Percentiles rank a stretch among this genome's conserved stretches.
phyloP scores from a whole-genome alignment of 1,284 basidiomycete species.

The Puccinia coronata region DNA sequence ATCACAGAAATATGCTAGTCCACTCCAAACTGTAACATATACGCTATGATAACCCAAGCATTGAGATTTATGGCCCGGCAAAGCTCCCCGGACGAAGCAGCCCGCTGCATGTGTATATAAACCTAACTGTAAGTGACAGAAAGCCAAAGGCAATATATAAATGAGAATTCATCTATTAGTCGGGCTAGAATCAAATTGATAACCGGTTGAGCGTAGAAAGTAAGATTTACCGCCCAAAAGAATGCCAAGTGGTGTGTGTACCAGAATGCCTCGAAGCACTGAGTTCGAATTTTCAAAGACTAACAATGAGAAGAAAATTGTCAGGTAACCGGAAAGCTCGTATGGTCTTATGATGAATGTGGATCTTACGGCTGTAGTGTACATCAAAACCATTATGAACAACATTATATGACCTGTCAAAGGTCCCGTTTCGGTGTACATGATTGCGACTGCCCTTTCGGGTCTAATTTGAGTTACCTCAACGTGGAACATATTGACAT shows the following conservation, averaged over 20 bases:
- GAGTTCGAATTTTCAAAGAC: constrained; percentile 74
- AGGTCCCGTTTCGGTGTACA: constrained; percentile 63
- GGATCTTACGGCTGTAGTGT: constrained; percentile 52
- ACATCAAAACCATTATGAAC: constrained; percentile 72
- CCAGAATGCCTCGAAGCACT: constrained; percentile 90
- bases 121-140: constrained; percentile 57
- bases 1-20: constrained; percentile 79
- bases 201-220: neutral
- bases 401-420: constrained; percentile 76
- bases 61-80: constrained; percentile 68
- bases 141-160: too few relatives aligned
- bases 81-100: constrained; percentile 80
- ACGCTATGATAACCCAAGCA: constrained; percentile 83
- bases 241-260: constrained; percentile 87
- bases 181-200: too few relatives aligned
- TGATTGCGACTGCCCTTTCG: constrained; percentile 40
- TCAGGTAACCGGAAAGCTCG: neutral
- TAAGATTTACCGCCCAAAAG: constrained; percentile 73
- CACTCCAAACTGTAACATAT: constrained; percentile 82
- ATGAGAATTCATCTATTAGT: neutral
- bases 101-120: constrained; percentile 85
- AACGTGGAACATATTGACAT: constrained; percentile 46
- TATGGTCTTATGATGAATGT: neutral
- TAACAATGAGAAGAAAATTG: constrained; percentile 65
- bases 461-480: constrained; percentile 44